phyloP scores from a whole-genome alignment of 345 rosid species.

The Aquilaria malaccensis region DNA sequence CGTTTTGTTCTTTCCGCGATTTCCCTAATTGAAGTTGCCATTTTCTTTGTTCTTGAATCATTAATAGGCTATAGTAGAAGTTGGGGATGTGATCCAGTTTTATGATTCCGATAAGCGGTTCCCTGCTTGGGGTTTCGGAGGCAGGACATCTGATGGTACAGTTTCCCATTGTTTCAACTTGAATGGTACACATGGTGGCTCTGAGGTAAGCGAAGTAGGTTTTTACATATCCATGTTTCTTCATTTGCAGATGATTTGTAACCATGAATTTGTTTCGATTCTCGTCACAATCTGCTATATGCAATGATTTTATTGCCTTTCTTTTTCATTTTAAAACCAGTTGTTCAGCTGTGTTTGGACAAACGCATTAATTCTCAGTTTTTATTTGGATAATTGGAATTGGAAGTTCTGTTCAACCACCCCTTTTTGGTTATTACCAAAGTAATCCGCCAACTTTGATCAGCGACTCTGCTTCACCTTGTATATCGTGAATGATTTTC shows the following conservation, averaged over 20 bases:
- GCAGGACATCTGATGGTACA: slow-evolving; percentile 40
- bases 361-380: too few relatives aligned
- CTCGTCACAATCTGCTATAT: not conserved
- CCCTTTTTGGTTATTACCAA: too few relatives aligned
- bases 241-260: not conserved
- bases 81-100: slow-evolving; percentile 82
- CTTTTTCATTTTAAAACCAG: not conserved
- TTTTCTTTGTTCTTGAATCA: not conserved
- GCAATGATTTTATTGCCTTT: not conserved
- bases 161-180: slow-evolving; percentile 84
- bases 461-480: too few relatives aligned
- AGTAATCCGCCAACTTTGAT: too few relatives aligned
- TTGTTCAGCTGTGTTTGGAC: not conserved
- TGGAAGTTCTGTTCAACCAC: too few relatives aligned
- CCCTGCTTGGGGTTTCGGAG: slow-evolving; percentile 94
- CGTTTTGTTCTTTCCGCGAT: not conserved
- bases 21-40: not conserved
- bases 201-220: slow-evolving; percentile 41
- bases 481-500: too few relatives aligned
- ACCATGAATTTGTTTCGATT: not conserved
- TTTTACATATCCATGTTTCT: not conserved
- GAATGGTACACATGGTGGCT: slow-evolving; percentile 38
- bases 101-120: slow-evolving; percentile 75
- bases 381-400: too few relatives aligned
- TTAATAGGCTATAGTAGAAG: slow-evolving; percentile 74